Base-by-base conservation (phyloP, 441 rosid species). In the Hypseocharis bilobata region DNA sequence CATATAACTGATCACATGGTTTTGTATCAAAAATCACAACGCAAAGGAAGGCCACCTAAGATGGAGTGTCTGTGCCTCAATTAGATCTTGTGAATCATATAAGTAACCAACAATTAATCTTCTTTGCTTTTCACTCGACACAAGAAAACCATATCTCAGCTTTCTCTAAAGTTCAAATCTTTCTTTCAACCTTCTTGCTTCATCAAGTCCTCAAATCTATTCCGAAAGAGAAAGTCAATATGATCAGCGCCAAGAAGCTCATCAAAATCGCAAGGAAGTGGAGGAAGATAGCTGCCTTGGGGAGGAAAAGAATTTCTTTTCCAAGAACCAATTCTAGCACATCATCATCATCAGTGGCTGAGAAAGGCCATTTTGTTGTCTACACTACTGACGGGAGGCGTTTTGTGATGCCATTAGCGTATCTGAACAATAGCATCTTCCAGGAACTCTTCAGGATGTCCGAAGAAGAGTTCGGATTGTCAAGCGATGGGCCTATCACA, bases 221-320 rank as follows among this genome's bases (percentile, higher is more conserved):
- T 30, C 6, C 4, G 6, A 30, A 30, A 30, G 36, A 30, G 1
- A 30, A 16, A 27, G 26, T 3, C 16, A 72, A 4, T 11, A 83
- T 75, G 81, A 71, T 83, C 19, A 78, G 57, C 47, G 1, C 68
- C 27, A 77, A 61, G 73, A 77, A 81, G 62, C 69, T 81, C 57
- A 52, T 75, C 51, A 67, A 75, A 58, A 64, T 76, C 54, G 80
- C 80, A 13, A 80, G 63, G 68, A 80, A 78, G 44, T 74, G 83
- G 83, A 77, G 63, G 45, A 71, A 44, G 6, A 62, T 56, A 19
- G 81, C 72, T 26, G 70, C 68, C 36, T 14, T 63, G 0, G 60
- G 0, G 10, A 72, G 76, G 59, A 77, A 72, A 63, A 74, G 67
- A 57, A 74, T 78, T 63, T 67, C 80, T 14, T 45, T 65, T 0